phyloP scores from a whole-genome alignment of 345 rosid genomes.

The Reutealis trisperma region DNA sequence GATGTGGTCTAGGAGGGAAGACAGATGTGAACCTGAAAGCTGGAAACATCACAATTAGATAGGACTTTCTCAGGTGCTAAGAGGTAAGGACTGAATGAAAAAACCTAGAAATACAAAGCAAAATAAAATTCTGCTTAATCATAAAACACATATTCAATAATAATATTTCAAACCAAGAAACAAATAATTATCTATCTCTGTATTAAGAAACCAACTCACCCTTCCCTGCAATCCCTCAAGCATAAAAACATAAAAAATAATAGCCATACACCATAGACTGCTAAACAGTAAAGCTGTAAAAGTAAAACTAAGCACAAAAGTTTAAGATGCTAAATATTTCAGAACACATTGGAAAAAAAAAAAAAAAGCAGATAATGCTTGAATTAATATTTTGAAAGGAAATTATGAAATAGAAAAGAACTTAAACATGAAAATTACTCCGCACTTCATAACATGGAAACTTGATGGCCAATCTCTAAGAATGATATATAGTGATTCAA shows the following conservation, averaged over 20 bases:
- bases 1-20: constrained; percentile 92
- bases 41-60: constrained; percentile 35
- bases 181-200: background rate
- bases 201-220: background rate
- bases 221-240: background rate
- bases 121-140: background rate
- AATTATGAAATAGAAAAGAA: background rate
- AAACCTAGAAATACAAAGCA: background rate
- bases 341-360: background rate
- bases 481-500: background rate
- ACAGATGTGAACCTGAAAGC: constrained; percentile 90
- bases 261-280: background rate
- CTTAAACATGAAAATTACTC: background rate
- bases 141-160: background rate
- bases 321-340: background rate
- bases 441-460: background rate
- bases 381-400: background rate
- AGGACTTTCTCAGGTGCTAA: constrained; percentile 9
- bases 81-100: background rate
- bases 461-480: background rate
- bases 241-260: too few species aligned
- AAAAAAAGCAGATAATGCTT: background rate
- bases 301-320: background rate
- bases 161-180: background rate
- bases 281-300: background rate